phyloP scores from a whole-genome alignment of 2,329 filamentous ascomycete genomes.

The Ophiostoma ips region DNA sequence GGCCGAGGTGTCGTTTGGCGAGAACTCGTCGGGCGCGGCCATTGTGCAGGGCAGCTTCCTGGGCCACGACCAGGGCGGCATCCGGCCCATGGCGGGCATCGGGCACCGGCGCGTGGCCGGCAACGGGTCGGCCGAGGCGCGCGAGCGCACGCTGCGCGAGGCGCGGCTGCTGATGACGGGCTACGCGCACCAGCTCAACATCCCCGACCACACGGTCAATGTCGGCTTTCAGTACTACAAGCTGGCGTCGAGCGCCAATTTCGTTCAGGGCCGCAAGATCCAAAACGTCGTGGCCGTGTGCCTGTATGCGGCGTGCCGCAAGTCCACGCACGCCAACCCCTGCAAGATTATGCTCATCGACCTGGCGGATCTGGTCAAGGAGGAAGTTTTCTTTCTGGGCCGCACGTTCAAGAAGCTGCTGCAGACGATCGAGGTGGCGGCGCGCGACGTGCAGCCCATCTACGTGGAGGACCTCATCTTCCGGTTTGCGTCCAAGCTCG shows the following conservation, averaged over 20 bases:
- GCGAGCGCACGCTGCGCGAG: slow-evolving; percentile 47
- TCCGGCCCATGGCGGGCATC: slow-evolving; percentile 47
- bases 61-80: slow-evolving; percentile 70
- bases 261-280: slow-evolving; percentile 74
- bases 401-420: slow-evolving; percentile 75
- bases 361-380: slow-evolving; percentile 66
- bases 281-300: slow-evolving; percentile 81
- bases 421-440: slow-evolving; percentile 49
- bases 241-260: slow-evolving; percentile 59
- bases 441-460: slow-evolving; percentile 46
- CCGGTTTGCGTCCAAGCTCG: slow-evolving; percentile 80
- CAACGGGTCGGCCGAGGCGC: slow-evolving; percentile 39
- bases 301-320: slow-evolving; percentile 77
- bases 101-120: slow-evolving; percentile 43
- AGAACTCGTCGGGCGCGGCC: slow-evolving; percentile 71
- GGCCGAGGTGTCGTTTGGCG: slow-evolving; percentile 80
- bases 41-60: slow-evolving; percentile 85
- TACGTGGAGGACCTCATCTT: slow-evolving; percentile 83
- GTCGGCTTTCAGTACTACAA: slow-evolving; percentile 62
- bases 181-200: slow-evolving; percentile 44
- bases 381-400: slow-evolving; percentile 88
- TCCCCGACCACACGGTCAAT: slow-evolving; percentile 49
- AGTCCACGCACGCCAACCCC: slow-evolving; percentile 40
- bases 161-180: slow-evolving; percentile 45
- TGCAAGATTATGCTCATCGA: slow-evolving; percentile 92